These are phyloP conservation scores for Microstegium vimineum DNA, from an alignment of 176 grass and related monocot species.

Conservation along the genomic window DNA sequence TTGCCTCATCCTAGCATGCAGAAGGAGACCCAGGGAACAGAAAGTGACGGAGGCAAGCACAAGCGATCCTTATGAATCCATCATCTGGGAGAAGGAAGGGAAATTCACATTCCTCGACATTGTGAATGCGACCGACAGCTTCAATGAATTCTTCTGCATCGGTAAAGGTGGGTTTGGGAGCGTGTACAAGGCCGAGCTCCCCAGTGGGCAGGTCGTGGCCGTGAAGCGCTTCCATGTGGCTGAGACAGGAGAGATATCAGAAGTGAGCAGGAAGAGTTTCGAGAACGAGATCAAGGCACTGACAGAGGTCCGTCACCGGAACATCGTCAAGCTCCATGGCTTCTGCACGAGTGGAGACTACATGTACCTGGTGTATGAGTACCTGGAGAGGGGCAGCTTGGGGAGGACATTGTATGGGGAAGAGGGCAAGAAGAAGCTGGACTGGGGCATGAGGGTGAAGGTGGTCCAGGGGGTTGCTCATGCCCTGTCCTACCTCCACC, in stretches of 20 bases:
- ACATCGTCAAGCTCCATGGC: constrained; percentile 87
- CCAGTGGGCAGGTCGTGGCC: constrained; percentile 57
- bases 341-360: constrained; percentile 62
- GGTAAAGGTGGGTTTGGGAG: constrained; percentile 85
- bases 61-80: constrained; percentile 38
- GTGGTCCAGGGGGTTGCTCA: constrained; percentile 69
- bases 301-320: constrained; percentile 74
- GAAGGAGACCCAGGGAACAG: constrained; percentile 41
- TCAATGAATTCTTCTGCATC: constrained; percentile 77
- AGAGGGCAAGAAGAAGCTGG: constrained; percentile 57
- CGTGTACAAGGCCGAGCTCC: constrained; percentile 72
- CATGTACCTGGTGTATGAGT: constrained; percentile 90
- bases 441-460: constrained; percentile 73
- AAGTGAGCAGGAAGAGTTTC: constrained; percentile 65
- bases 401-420: constrained; percentile 62
- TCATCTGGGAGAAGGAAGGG: constrained; percentile 86
- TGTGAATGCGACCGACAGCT: constrained; percentile 71
- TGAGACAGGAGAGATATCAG: constrained; percentile 41
- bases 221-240: constrained; percentile 72
- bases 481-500: constrained; percentile 79
- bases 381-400: constrained; percentile 77
- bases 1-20: constrained; percentile 45
- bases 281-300: constrained; percentile 79
- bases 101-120: constrained; percentile 87
- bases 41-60: constrained; percentile 37